Evolutionary conservation across 345 rosid genomes (phyloP).

Genomic region (Hirschfeldia incana): DNA sequence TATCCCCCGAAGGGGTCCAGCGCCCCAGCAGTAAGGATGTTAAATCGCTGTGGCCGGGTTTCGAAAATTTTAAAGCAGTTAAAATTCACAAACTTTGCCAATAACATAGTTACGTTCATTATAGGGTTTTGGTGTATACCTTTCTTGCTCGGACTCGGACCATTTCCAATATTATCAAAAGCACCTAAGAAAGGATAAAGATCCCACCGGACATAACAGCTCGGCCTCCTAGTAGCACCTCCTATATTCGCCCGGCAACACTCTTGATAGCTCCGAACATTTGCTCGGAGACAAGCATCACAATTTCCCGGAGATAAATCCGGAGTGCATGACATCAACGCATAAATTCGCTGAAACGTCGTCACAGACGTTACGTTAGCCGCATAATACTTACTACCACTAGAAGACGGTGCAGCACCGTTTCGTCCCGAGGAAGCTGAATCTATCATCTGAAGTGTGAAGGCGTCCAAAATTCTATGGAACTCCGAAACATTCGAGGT

Average conservation of each 20-base stretch:
- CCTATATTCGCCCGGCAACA: slow-evolving; percentile 42
- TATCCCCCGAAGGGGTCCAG: too few relatives aligned
- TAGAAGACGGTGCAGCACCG: slow-evolving; percentile 5
- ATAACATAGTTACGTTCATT: background rate
- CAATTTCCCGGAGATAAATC: slow-evolving; percentile 21
- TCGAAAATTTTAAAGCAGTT: background rate
- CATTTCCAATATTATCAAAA: slow-evolving; percentile 16
- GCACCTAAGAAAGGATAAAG: slow-evolving; percentile 36
- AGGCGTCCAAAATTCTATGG: slow-evolving; percentile 34
- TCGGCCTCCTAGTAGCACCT: slow-evolving; percentile 35
- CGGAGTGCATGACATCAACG: slow-evolving; percentile 20
- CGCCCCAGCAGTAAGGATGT: too few relatives aligned
- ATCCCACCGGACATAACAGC: slow-evolving; percentile 50
- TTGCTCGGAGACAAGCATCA: slow-evolving; percentile 34
- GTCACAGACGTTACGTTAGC: background rate
- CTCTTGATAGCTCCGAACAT: background rate
- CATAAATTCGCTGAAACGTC: slow-evolving; percentile 15
- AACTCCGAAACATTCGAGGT: background rate
- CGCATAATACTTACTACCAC: slow-evolving; percentile 38
- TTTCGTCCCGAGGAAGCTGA: background rate
- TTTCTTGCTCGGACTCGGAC: background rate
- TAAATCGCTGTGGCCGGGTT: too few relatives aligned
- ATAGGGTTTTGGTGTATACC: background rate
- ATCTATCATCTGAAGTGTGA: slow-evolving; percentile 9
- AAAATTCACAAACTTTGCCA: background rate